Base-by-base conservation (phyloP, 768 basidiomycete genomes). In the Xerocomellus intermedius region DNA sequence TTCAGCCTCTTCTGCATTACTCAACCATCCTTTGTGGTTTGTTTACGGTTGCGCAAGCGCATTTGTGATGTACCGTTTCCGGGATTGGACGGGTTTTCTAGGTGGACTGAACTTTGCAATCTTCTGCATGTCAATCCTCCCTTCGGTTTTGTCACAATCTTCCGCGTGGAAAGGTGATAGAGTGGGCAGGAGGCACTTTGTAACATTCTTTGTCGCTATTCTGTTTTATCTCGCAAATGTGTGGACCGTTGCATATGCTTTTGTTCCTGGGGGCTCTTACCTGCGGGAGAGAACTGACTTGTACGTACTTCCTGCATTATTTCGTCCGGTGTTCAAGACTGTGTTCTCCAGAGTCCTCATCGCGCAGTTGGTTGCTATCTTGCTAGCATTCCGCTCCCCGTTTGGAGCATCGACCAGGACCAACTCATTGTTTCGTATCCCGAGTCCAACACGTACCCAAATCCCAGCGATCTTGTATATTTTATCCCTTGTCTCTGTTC, bases 171-270 rank as follows among this genome's bases (percentile, higher is more conserved):
- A 67, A 4, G 66, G 68, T 8, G 72, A 71, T 2, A 70, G 74
- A 28, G 75, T 78, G 1, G 80, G 75, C 13, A 77, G 73, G 60
- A 82, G 81, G 5, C 81, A 80, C 58, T 82, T 80, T 42, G 71
- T 72, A 2, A 84, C 83, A 16, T 80, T 87, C 74, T 66, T 83
- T 21, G 72, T 86, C 3, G 85, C 85, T 50, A 78, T 82, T 50
- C 42, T 91, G 33, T 74, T 91, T 43, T 79, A 81, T 48, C 77
- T 94, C 22, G 79, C 84, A 28, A 85, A 84, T 52, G 82, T 89
- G 16, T 89, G 91, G 75, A 93, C 91, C 0, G 90, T 90, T 50
- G 92, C 92, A 1, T 94, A 95, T 72, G 91, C 92, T 2, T 95
- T 94, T 61, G 90, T 95, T 13, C 91, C 91, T 3, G 88, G 88